phyloP scores from a whole-genome alignment of 306 rosid species.

The Pachyrhizus erosus region DNA sequence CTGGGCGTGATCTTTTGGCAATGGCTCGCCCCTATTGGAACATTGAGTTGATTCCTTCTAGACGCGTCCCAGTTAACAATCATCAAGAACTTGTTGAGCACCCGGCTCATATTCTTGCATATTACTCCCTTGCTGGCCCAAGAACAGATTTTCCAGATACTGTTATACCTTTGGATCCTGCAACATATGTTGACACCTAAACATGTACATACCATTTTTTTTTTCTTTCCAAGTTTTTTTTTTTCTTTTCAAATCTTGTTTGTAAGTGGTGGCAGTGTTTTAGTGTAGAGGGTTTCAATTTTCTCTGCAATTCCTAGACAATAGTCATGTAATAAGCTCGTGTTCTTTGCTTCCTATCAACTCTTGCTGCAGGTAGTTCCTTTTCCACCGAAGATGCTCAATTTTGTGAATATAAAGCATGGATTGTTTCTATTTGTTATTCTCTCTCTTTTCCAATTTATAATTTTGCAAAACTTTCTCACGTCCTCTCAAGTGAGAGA shows the following conservation, averaged over 20 bases:
- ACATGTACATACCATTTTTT: constrained; percentile 57
- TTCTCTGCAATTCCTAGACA: constrained; percentile 54
- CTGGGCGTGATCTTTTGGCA: constrained; percentile 74
- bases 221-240: background rate
- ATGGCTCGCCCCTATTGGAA: constrained; percentile 95
- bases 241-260: constrained; percentile 51
- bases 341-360: constrained; percentile 48
- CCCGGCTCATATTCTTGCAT: constrained; percentile 94
- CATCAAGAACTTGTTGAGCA: constrained; percentile 52
- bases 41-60: constrained; percentile 82
- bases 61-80: constrained; percentile 45
- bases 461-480: constrained; percentile 4
- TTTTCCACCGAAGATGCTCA: constrained; percentile 40
- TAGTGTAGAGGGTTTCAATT: constrained; percentile 53
- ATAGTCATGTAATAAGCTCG: constrained; percentile 70
- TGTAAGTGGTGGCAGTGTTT: constrained; percentile 47
- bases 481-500: background rate
- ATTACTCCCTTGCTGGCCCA: constrained; percentile 96
- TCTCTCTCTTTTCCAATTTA: background rate
- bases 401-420: constrained; percentile 54
- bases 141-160: constrained; percentile 82
- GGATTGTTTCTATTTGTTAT: constrained; percentile 36
- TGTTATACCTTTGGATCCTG: constrained; percentile 71
- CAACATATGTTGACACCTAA: constrained; percentile 47
- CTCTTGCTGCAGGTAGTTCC: constrained; percentile 38